Conservation (phyloP, 495 filamentous ascomycete species). For the Penicilliopsis zonata region DNA sequence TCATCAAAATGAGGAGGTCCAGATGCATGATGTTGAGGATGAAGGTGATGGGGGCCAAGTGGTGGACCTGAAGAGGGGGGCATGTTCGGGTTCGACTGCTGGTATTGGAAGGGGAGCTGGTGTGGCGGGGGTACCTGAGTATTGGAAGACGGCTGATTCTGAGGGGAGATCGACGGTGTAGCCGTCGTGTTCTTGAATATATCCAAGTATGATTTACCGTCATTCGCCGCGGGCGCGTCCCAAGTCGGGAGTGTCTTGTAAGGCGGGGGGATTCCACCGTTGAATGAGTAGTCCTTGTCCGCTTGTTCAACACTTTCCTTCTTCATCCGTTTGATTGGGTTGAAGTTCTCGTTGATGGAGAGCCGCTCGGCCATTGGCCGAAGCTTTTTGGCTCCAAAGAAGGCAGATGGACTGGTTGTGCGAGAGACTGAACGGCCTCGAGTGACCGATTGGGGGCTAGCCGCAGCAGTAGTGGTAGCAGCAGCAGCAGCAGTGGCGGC, state of each 20-base stretch:
- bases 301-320: conserved; percentile 38
- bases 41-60: conserved; percentile 52
- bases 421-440: conserved; percentile 39
- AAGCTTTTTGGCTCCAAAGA: conserved; percentile 53
- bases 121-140: conserved; percentile 63
- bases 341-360: conserved; percentile 55
- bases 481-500: conserved; percentile 70
- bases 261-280: conserved; percentile 64
- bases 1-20: conserved; percentile 56
- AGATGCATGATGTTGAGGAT: conserved; percentile 50
- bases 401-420: conserved; percentile 32
- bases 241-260: conserved; percentile 74
- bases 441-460: conserved; percentile 49
- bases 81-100: conserved; percentile 31
- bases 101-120: conserved; percentile 59
- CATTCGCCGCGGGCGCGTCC: conserved; percentile 48
- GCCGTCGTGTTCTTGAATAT: conserved; percentile 56
- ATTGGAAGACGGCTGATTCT: conserved; percentile 46
- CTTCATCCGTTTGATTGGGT: conserved; percentile 63
- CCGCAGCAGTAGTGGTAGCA: conserved; percentile 43
- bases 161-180: conserved; percentile 50
- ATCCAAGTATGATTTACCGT: conserved; percentile 59
- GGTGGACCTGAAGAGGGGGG: conserved; percentile 40
- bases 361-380: conserved; percentile 37
- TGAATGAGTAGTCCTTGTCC: conserved; percentile 39